phyloP scores from a whole-genome alignment of 2,329 filamentous ascomycete genomes.

The Fusarium neocosmosporiellum region DNA sequence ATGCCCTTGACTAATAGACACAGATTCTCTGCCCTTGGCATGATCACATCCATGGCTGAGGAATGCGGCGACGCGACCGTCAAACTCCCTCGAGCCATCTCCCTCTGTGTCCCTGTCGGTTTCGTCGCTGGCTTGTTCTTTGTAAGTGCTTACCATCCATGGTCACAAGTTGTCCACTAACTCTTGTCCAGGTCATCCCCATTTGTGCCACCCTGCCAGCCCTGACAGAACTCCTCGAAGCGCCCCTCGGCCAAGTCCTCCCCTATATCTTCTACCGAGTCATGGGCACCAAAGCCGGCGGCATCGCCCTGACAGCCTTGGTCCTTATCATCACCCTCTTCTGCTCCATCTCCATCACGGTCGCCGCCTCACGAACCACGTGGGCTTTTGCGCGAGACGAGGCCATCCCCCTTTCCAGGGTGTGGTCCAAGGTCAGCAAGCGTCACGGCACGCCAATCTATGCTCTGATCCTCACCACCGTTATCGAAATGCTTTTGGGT shows the following conservation, averaged over 20 bases:
- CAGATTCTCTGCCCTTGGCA: constrained; percentile 60
- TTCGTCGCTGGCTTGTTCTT: constrained; percentile 71
- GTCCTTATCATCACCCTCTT: constrained; percentile 82
- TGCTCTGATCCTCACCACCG: constrained; percentile 74
- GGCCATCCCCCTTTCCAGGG: constrained; percentile 74
- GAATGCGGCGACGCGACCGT: constrained; percentile 69
- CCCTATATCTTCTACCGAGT: constrained; percentile 79
- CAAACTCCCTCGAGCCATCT: constrained; percentile 74
- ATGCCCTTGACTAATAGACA: background rate
- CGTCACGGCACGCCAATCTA: constrained; percentile 76
- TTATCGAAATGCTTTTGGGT: constrained; percentile 76
- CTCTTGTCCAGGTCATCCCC: constrained; percentile 29
- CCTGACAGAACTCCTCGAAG: constrained; percentile 70
- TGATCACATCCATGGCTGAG: constrained; percentile 65
- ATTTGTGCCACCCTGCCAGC: constrained; percentile 74
- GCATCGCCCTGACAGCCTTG: constrained; percentile 79
- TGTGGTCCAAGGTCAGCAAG: constrained; percentile 75
- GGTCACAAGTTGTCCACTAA: constrained; percentile 56
- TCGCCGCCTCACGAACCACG: constrained; percentile 78
- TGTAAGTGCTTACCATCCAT: constrained; percentile 63
- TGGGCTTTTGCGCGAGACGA: constrained; percentile 82
- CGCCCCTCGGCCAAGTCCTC: constrained; percentile 79
- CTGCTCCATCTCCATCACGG: constrained; percentile 78
- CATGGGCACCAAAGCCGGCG: constrained; percentile 79
- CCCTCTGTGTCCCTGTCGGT: constrained; percentile 73